phyloP scores from a whole-genome alignment of 805 yeast genomes.

The Saccharomyces jurei region DNA sequence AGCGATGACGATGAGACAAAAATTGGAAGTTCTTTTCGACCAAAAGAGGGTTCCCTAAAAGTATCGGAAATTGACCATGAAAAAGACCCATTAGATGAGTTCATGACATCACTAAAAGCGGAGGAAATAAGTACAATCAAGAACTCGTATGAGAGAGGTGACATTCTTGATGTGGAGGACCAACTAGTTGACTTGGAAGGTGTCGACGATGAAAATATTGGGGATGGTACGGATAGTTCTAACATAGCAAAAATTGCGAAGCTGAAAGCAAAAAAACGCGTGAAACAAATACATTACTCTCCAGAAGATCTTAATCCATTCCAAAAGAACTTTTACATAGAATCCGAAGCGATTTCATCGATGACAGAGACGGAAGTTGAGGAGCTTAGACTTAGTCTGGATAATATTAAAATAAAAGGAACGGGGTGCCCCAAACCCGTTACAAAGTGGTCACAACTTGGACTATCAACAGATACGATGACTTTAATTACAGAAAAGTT shows the following conservation, averaged over 20 bases:
- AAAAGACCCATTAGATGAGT: conserved; percentile 41
- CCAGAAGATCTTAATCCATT: conserved; percentile 42
- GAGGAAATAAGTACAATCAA: neutral
- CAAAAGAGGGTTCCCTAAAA: neutral
- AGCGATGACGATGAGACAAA: conserved; percentile 15
- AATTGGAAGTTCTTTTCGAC: neutral
- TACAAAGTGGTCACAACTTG: conserved; percentile 71
- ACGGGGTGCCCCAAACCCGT: conserved; percentile 54
- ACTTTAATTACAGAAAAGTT: conserved; percentile 43
- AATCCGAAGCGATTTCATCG: conserved; percentile 39
- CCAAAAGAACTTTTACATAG: conserved; percentile 53
- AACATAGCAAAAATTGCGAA: conserved; percentile 32
- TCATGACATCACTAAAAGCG: conserved; percentile 29
- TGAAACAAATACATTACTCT: conserved; percentile 21
- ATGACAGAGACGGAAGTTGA: conserved; percentile 50
- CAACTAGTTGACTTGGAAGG: conserved; percentile 22
- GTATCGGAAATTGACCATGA: conserved; percentile 13
- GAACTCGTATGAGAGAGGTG: conserved; percentile 5
- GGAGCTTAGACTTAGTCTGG: conserved; percentile 43
- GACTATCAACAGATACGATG: conserved; percentile 55
- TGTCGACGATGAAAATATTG: conserved; percentile 24
- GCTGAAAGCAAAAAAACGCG: conserved; percentile 33
- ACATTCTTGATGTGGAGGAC: conserved; percentile 3
- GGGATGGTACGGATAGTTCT: conserved; percentile 32
- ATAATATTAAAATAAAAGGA: conserved; percentile 64